These are phyloP conservation scores for Ophiosphaerella korrae DNA, from an alignment of 2,329 filamentous ascomycete species.

Conservation along the genomic window DNA sequence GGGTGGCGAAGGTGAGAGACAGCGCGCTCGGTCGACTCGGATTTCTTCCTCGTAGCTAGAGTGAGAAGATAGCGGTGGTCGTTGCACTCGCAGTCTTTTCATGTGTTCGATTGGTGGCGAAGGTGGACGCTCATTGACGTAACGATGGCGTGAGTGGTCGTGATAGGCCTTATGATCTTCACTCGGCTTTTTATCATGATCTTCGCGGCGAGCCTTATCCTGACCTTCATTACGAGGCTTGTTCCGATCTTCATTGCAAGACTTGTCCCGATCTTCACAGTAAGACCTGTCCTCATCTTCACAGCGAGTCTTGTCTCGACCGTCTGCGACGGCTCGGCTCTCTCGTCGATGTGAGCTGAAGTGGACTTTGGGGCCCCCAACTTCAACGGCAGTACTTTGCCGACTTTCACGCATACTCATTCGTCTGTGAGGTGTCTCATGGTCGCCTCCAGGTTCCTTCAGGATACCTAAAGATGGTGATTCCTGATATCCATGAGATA, in stretches of 20 bases:
- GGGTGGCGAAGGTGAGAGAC: slow-evolving; percentile 21
- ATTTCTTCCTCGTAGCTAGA: slow-evolving; percentile 23
- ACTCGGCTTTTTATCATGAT: slow-evolving; percentile 6
- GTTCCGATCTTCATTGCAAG: too few relatives aligned
- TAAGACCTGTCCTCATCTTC: too few relatives aligned
- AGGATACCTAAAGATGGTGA: slow-evolving; percentile 32
- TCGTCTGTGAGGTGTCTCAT: slow-evolving; percentile 22
- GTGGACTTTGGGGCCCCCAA: slow-evolving; percentile 36
- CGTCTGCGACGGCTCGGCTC: slow-evolving; percentile 1
- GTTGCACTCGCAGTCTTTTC: slow-evolving; percentile 25
- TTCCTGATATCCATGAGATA: slow-evolving; percentile 9
- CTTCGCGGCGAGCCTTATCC: slow-evolving; percentile 2
- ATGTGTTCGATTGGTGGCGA: slow-evolving; percentile 21
- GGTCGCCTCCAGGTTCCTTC: slow-evolving; percentile 22
- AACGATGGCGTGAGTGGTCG: slow-evolving; percentile 17
- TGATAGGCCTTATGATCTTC: slow-evolving; percentile 17
- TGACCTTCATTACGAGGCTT: too few relatives aligned
- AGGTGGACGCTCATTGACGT: slow-evolving; percentile 13
- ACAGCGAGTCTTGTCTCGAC: slow-evolving; percentile 3
- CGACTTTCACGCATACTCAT: slow-evolving; percentile 25
- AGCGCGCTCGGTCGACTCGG: slow-evolving; percentile 20
- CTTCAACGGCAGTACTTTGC: slow-evolving; percentile 37
- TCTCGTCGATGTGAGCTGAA: slow-evolving; percentile 25
- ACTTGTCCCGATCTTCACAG: too few relatives aligned
- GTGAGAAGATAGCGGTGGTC: slow-evolving; percentile 13